A percentile compares a stretch with the other conserved stretches of the same genome.
phyloP scores from a whole-genome alignment of 768 basidiomycete species.

The Rubroboletus satanas region DNA sequence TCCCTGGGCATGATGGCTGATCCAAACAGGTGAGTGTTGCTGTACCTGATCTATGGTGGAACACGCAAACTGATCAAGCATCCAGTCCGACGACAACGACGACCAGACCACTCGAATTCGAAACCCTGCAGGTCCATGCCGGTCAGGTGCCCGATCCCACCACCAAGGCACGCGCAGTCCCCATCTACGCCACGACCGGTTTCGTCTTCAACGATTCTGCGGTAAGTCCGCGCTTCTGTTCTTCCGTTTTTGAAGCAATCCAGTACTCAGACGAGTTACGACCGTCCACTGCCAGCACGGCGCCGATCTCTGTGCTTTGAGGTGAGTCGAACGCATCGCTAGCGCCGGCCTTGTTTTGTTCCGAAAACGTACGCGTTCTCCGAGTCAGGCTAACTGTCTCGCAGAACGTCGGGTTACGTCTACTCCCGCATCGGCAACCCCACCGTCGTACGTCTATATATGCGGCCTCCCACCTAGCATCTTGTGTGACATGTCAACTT shows the following conservation, averaged over 20 bases:
- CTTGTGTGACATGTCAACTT: background rate
- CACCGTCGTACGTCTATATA: constrained; percentile 42
- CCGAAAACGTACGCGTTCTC: background rate
- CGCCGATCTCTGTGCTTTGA: constrained; percentile 51
- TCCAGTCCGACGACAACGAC: background rate
- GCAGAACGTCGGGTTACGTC: constrained; percentile 43
- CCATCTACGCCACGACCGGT: constrained; percentile 56
- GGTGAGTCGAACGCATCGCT: constrained; percentile 16
- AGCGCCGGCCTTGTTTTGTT: background rate
- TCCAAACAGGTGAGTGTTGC: constrained; percentile 17
- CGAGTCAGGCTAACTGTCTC: background rate
- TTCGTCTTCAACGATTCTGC: constrained; percentile 55
- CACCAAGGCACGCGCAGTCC: constrained; percentile 58
- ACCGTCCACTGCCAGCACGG: constrained; percentile 37
- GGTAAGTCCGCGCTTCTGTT: constrained; percentile 24
- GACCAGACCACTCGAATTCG: constrained; percentile 46
- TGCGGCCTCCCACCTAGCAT: background rate
- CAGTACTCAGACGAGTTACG: constrained; percentile 2
- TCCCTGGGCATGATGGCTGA: constrained; percentile 18
- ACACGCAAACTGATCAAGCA: background rate
- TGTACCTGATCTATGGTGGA: background rate
- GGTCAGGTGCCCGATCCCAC: constrained; percentile 51
- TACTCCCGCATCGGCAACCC: constrained; percentile 58
- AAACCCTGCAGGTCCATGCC: constrained; percentile 61
- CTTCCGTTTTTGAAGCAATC: background rate